A percentile compares a stretch with the other conserved stretches of the same genome.
Conservation (phyloP, 345 rosid genomes). For the Punica granatum region DNA sequence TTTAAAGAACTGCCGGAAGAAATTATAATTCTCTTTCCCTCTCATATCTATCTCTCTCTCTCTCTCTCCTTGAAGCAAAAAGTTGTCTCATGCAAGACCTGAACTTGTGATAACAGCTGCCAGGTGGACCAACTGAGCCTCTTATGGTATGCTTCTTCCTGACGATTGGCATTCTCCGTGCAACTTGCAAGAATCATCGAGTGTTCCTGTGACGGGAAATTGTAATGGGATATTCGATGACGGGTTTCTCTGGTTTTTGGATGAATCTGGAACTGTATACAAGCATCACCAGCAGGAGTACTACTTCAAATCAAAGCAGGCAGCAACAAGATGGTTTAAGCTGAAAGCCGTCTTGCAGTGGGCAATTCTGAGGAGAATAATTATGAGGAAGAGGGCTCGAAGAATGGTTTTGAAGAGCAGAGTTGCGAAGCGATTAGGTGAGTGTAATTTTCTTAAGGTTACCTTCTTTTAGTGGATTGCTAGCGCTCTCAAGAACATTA, state of each 20-base stretch:
- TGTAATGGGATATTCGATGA: background rate
- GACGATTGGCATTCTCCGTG: background rate
- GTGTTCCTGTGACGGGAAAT: background rate
- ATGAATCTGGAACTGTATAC: background rate
- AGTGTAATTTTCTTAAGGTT: too few relatives aligned
- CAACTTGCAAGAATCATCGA: background rate
- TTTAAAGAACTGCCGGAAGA: background rate
- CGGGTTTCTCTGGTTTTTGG: background rate
- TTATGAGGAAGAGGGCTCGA: too few relatives aligned
- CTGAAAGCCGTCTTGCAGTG: background rate
- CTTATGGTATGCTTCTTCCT: background rate
- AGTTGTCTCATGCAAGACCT: background rate
- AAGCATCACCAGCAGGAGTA: background rate
- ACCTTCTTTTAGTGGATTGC: too few relatives aligned
- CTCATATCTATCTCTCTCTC: background rate
- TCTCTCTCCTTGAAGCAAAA: background rate
- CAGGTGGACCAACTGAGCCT: background rate
- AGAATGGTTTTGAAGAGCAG: too few relatives aligned
- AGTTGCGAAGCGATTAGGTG: too few relatives aligned
- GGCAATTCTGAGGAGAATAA: too few relatives aligned
- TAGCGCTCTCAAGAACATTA: too few relatives aligned
- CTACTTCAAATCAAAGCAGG: background rate
- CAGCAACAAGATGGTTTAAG: conserved; percentile 3
- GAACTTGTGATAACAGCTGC: background rate
- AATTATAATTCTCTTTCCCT: background rate